Evolutionary conservation across 2,329 filamentous ascomycete species (phyloP), one percentile per base, ranked within the genome.

Genomic region (Penicillium sp.): DNA sequence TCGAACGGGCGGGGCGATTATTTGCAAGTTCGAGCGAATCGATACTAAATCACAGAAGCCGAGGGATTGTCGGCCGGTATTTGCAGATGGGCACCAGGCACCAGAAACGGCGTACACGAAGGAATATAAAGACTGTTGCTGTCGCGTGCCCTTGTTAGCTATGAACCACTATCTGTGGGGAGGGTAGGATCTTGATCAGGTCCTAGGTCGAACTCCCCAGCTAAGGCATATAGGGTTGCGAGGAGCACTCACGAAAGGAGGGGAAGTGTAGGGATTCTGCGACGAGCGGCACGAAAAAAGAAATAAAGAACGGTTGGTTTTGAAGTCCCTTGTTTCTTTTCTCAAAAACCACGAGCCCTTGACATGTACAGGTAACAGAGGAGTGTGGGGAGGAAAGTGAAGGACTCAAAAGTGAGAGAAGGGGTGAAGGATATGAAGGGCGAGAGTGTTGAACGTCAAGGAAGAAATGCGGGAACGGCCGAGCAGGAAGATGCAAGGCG

Each of bases 361-460:
- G 59, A 66, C 67, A 68, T 68, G 67, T 67, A 69, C 64, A 69
- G 61, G 66, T 62, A 63, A 69, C 64, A 70, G 66, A 68, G 64
- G 62, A 65, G 60, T 61, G 55, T 54, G 59, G 55, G 50, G 55
- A 66, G 66, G 68, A 39, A 66, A 63, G 58, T 52, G 62, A 54
- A 66, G 58, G 67, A 64, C 61, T 67, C 63, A 66, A 63, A 60
- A 53, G 59, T 48, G 48, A 50, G 33, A 39, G 48, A 35, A 50
- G 33, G 48, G 48, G 3, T 37, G 19, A 23, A 48, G 45, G 46
- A 50, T 27, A 50, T 13, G 48, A 50, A 37, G 47, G 27, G 27
- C 26, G 31, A 21, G 46, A 37, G 27, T 16, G 7, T 39, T 27
- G 14, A 29, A 50, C 35, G 48, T 50, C 48, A 50, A 37, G 48